Evolutionary conservation across 257 asterid species (phyloP), one percentile per base, ranked within the genome.

Genomic region (Scutellaria baicalensis): DNA sequence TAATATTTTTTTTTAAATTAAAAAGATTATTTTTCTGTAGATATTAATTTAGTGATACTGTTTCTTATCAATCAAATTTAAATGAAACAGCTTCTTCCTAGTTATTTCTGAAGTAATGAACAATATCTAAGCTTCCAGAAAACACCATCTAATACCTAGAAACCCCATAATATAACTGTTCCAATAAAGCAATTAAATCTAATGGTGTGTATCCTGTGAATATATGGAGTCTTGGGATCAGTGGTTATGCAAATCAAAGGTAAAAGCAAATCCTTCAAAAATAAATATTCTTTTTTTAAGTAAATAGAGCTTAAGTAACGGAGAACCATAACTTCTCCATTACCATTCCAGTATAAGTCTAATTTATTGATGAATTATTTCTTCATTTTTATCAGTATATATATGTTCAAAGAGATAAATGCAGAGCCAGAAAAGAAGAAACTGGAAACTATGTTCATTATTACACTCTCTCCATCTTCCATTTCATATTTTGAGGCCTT

Each of bases 301-400:
- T 23, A 13, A 10, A 45, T 27, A 17, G 40, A 64, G 11, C 21
- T 18, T 52, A 6, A 63, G 27, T 20, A 54, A 21, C 17, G 20
- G 48, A 74, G 35, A 52, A 61, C 54, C 40, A 66, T 38, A 70
- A 54, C n/a, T 47, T 56, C 54, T 61, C 58, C 20, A 51, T 62
- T 23, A 36, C 12, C 9, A 16, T 33, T 21, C 58, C 23, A 9
- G 10, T 0, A 16, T 40, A 68, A 36, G 18, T 50, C 69, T 16
- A 21, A 8, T 56, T 33, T 43, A 16, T 21, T 27, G 47, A 16
- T 44, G 14, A 18, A 5, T 45, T 36, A 61, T 68, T 52, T 21
- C 51, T 49, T 51, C 9, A 40, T 17, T 49, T 12, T 52, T 64
- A 12, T 52, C 56, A 44, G 56, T 39, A 51, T 12, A 47, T 50